Conservation (phyloP, 2,329 filamentous ascomycete species). For the Diaporthe australafricana region DNA sequence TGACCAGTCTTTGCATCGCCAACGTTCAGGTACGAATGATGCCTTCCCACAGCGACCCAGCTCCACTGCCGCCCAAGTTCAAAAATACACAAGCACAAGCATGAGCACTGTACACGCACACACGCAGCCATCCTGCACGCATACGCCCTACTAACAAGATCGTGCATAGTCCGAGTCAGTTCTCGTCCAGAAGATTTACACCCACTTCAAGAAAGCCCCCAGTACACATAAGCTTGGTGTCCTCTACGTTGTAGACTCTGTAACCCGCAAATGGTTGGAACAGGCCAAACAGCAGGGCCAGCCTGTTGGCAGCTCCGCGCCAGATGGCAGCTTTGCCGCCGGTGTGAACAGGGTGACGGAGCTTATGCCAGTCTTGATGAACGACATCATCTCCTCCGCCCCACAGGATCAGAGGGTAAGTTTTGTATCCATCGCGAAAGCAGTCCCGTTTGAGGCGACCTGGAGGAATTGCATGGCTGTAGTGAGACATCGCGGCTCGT, state of each 20-base stretch:
- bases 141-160: slow-evolving; percentile 42
- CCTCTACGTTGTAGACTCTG: slow-evolving; percentile 99
- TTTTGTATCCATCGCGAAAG: slow-evolving; percentile 43
- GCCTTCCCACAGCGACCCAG: slow-evolving; percentile 40
- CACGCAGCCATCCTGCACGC: slow-evolving; percentile 16
- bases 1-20: slow-evolving; percentile 88
- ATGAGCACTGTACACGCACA: not conserved
- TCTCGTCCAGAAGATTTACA: slow-evolving; percentile 95
- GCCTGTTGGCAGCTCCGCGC: slow-evolving; percentile 80
- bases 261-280: slow-evolving; percentile 98
- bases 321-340: slow-evolving; percentile 92
- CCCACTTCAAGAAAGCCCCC: slow-evolving; percentile 95
- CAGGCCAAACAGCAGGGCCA: slow-evolving; percentile 90
- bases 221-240: slow-evolving; percentile 98
- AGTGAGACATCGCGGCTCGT: slow-evolving; percentile 37
- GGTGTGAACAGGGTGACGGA: slow-evolving; percentile 97
- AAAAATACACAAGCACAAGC: slow-evolving; percentile 31
- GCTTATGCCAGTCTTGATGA: slow-evolving; percentile 92
- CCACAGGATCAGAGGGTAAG: slow-evolving; percentile 98
- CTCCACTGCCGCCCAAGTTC: slow-evolving; percentile 39
- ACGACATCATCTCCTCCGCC: slow-evolving; percentile 89
- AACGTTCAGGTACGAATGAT: slow-evolving; percentile 84
- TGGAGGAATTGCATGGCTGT: slow-evolving; percentile 34
- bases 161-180: slow-evolving; percentile 85
- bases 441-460: slow-evolving; percentile 23